Percentiles rank a stretch among this genome's conserved stretches.
Conservation (phyloP, 140 eudicot genomes). For the Bidens hawaiensis region DNA sequence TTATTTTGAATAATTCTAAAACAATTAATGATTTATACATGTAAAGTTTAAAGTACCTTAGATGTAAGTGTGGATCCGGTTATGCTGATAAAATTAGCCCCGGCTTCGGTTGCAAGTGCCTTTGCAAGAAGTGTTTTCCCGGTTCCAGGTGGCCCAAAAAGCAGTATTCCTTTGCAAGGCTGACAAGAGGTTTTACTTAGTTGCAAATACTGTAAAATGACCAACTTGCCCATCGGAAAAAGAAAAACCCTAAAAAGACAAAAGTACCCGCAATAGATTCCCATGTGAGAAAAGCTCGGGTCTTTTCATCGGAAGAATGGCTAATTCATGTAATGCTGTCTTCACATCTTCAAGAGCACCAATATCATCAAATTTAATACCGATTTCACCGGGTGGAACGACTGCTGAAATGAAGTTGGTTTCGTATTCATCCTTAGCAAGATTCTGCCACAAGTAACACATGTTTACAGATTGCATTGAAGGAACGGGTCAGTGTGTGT, state of each 20-base stretch:
- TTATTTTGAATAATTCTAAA: background rate
- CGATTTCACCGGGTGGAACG: slow-evolving; percentile 95
- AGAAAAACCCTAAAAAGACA: background rate
- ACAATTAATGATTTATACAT: background rate
- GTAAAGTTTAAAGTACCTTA: slow-evolving; percentile 57
- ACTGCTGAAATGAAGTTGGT: slow-evolving; percentile 94
- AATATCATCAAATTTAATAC: slow-evolving; percentile 87
- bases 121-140: slow-evolving; percentile 98
- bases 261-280: slow-evolving; percentile 85
- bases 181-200: slow-evolving; percentile 25
- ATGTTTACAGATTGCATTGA: slow-evolving; percentile 6
- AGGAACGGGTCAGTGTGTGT: background rate
- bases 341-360: slow-evolving; percentile 99
- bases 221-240: background rate
- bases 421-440: slow-evolving; percentile 98
- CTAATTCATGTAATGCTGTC: slow-evolving; percentile 85
- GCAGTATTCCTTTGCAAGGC: slow-evolving; percentile 99
- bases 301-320: slow-evolving; percentile 94
- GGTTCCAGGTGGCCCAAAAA: slow-evolving; percentile 99
- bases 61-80: slow-evolving; percentile 98
- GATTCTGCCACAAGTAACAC: slow-evolving; percentile 50
- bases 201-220: background rate
- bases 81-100: slow-evolving; percentile 96
- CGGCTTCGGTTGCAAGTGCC: slow-evolving; percentile 99
- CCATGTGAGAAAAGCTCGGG: slow-evolving; percentile 96